Percentiles rank a stretch among this genome's conserved stretches.
Conservation (phyloP, 306 rosid genomes). For the Sindora glabra region DNA sequence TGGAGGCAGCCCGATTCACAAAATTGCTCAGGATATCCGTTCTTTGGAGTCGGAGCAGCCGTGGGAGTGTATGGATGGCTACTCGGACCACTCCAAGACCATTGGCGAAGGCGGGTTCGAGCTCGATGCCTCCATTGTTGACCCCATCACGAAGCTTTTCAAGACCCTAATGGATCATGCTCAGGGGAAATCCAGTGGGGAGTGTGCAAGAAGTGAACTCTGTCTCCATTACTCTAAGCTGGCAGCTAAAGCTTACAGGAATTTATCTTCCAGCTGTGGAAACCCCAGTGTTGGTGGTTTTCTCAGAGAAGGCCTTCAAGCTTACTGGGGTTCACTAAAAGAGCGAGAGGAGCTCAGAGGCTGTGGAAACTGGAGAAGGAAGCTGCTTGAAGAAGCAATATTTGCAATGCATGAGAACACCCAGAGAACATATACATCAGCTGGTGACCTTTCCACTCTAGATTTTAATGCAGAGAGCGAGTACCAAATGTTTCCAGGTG, state of each 20-base stretch:
- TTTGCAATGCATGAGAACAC: slow-evolving; percentile 71
- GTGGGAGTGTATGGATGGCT: slow-evolving; percentile 95
- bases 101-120: slow-evolving; percentile 75
- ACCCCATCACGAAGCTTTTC: slow-evolving; percentile 58
- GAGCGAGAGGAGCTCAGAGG: slow-evolving; percentile 38
- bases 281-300: slow-evolving; percentile 62
- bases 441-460: slow-evolving; percentile 56
- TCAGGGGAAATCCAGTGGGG: slow-evolving; percentile 36
- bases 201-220: slow-evolving; percentile 12
- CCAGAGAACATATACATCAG: slow-evolving; percentile 85
- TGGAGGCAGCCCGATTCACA: slow-evolving; percentile 76
- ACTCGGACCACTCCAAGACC: slow-evolving; percentile 39
- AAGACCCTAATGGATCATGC: slow-evolving; percentile 66
- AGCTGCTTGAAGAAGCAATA: slow-evolving; percentile 53
- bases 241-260: slow-evolving; percentile 36
- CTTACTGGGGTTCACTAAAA: slow-evolving; percentile 40
- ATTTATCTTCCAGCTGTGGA: not conserved
- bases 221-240: slow-evolving; percentile 12
- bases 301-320: slow-evolving; percentile 52
- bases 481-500: slow-evolving; percentile 76
- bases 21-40: slow-evolving; percentile 57
- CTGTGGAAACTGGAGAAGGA: slow-evolving; percentile 54
- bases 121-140: slow-evolving; percentile 38
- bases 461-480: slow-evolving; percentile 82
- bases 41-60: slow-evolving; percentile 76